Evolutionary conservation across 2,329 filamentous ascomycete species (phyloP).

Genomic region (Aspergillus intermedius): DNA sequence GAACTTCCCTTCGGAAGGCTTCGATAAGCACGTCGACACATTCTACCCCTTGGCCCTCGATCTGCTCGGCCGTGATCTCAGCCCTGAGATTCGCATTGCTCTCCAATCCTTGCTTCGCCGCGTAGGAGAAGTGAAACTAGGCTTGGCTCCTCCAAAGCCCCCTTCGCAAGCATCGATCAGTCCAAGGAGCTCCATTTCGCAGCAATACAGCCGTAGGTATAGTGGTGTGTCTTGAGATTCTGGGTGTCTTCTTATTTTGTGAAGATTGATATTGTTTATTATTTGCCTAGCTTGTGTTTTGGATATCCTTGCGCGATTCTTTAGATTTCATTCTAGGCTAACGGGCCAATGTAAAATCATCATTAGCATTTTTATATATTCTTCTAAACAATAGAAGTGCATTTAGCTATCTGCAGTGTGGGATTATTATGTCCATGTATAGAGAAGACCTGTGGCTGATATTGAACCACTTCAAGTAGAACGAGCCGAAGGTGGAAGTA

Average conservation of each 20-base stretch:
- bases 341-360: slow-evolving; percentile 17
- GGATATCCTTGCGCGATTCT: slow-evolving; percentile 24
- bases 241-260: slow-evolving; percentile 1
- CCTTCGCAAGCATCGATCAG: slow-evolving; percentile 24
- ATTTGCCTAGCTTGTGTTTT: slow-evolving; percentile 15
- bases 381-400: not conserved
- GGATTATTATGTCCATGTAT: too few relatives aligned
- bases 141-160: slow-evolving; percentile 33
- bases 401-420: not conserved
- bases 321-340: slow-evolving; percentile 7
- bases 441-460: too few relatives aligned
- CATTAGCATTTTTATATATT: not conserved
- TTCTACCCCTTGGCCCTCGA: slow-evolving; percentile 87
- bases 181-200: slow-evolving; percentile 32
- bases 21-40: slow-evolving; percentile 67
- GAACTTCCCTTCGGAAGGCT: slow-evolving; percentile 72
- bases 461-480: too few relatives aligned
- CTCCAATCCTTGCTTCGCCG: slow-evolving; percentile 71
- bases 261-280: slow-evolving; percentile 2
- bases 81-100: slow-evolving; percentile 67
- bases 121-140: slow-evolving; percentile 68
- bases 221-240: slow-evolving; percentile 20
- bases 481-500: too few relatives aligned
- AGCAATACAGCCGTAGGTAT: slow-evolving; percentile 23
- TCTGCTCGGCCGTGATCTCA: slow-evolving; percentile 74